Conservation (phyloP, 306 rosid genomes). For the Begonia peltatifolia region DNA sequence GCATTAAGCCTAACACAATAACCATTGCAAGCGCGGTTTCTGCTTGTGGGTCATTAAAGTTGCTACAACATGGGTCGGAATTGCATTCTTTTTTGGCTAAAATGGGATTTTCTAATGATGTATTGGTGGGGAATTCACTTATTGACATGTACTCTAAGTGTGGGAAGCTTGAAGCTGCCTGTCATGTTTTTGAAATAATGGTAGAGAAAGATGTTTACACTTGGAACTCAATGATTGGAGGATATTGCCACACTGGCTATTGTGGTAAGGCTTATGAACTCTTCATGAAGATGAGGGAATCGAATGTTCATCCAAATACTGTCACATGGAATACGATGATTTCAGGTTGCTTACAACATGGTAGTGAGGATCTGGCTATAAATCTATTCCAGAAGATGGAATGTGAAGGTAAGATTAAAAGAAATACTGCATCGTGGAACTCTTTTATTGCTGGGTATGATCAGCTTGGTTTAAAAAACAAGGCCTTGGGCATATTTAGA, state of each 20-base stretch:
- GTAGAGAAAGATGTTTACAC: conserved; percentile 58
- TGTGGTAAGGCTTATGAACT: conserved; percentile 82
- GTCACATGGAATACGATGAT: conserved; percentile 84
- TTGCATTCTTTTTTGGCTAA: conserved; percentile 58
- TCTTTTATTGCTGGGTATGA: conserved; percentile 68
- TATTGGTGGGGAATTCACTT: conserved; percentile 58
- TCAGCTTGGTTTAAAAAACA: conserved; percentile 55
- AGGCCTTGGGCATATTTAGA: conserved; percentile 60
- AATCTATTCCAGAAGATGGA: conserved; percentile 70
- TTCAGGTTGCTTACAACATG: conserved; percentile 73
- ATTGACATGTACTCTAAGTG: conserved; percentile 81
- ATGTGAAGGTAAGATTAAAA: conserved; percentile 57
- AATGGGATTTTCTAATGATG: conserved; percentile 27
- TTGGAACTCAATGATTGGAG: conserved; percentile 94
- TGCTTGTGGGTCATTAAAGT: conserved; percentile 56
- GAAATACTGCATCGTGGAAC: conserved; percentile 77
- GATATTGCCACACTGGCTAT: conserved; percentile 73
- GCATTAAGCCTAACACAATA: conserved; percentile 52
- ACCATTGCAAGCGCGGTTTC: conserved; percentile 61
- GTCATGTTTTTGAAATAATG: conserved; percentile 42
- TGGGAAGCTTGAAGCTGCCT: conserved; percentile 69
- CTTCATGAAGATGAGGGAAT: conserved; percentile 68
- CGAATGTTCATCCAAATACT: conserved; percentile 53
- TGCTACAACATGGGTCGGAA: conserved; percentile 49
- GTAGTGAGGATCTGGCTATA: conserved; percentile 66